Evolutionary conservation across 768 basidiomycete species (phyloP).

Genomic region (Boletus bicolor): DNA sequence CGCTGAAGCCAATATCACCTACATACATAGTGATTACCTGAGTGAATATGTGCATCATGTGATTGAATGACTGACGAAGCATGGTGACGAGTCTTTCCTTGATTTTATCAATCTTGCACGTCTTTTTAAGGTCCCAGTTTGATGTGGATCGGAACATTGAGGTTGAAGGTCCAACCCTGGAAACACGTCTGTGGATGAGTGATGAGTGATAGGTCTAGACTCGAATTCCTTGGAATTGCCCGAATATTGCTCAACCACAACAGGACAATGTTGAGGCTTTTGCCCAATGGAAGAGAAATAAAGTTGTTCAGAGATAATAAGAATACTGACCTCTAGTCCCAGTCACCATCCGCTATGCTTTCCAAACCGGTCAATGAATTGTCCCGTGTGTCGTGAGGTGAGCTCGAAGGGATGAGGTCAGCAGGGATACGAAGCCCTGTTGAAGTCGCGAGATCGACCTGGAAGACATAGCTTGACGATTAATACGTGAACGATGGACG

Average conservation of each 20-base stretch:
- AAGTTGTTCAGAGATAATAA: background rate
- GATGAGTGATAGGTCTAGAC: background rate
- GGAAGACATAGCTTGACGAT: background rate
- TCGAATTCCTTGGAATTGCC: background rate
- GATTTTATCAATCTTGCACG: conserved; percentile 3
- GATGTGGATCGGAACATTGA: background rate
- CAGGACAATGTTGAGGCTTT: no score
- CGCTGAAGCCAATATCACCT: conserved; percentile 8
- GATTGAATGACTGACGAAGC: conserved; percentile 6
- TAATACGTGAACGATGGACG: no score
- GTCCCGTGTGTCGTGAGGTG: background rate
- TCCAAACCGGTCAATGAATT: background rate
- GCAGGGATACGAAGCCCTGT: background rate
- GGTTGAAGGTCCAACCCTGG: background rate
- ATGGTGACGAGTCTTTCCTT: background rate
- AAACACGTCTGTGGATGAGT: background rate
- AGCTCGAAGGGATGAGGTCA: background rate
- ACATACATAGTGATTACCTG: background rate
- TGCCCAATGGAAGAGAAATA: no score
- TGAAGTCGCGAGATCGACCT: background rate
- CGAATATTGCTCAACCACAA: no score
- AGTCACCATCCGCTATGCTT: no score
- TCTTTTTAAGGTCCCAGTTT: background rate
- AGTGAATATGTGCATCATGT: accelerated
- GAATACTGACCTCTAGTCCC: background rate